Percentiles rank a stretch among this genome's conserved stretches.
phyloP scores from a whole-genome alignment of 148 eudicot species.

The Chenopodium suecicum region DNA sequence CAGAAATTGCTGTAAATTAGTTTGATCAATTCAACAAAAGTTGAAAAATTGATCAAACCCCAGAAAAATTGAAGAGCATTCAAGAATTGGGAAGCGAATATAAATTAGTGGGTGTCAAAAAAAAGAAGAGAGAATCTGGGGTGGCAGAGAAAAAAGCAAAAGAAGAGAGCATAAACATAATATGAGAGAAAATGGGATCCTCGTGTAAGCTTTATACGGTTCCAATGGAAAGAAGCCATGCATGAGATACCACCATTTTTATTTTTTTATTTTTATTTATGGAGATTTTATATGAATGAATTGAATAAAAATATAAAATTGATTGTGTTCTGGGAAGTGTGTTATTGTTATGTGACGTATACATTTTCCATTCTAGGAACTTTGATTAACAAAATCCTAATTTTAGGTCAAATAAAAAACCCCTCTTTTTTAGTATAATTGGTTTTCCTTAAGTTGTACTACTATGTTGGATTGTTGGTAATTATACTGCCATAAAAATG shows the following conservation, averaged over 20 bases:
- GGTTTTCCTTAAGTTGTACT: too few relatives aligned
- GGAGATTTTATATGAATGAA: not conserved
- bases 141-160: constrained; percentile 26
- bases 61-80: not conserved
- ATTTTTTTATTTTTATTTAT: not conserved
- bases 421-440: not conserved
- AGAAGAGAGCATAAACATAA: not conserved
- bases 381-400: not conserved
- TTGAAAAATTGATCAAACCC: not conserved
- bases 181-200: constrained; percentile 41
- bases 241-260: constrained; percentile 16
- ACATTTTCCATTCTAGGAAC: not conserved
- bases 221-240: constrained; percentile 38
- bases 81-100: constrained; percentile 8
- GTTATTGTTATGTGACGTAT: not conserved
- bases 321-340: not conserved
- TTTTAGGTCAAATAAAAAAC: not conserved
- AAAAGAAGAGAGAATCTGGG: constrained; percentile 26
- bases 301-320: too few relatives aligned
- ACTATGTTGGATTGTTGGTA: too few relatives aligned
- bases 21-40: constrained; percentile 3
- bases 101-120: not conserved
- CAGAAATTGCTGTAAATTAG: not conserved
- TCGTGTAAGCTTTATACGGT: constrained; percentile 59
- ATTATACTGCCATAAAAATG: too few relatives aligned